Base-by-base conservation (phyloP, 805 yeast species). In the Wickerhamomyces bisporus region DNA sequence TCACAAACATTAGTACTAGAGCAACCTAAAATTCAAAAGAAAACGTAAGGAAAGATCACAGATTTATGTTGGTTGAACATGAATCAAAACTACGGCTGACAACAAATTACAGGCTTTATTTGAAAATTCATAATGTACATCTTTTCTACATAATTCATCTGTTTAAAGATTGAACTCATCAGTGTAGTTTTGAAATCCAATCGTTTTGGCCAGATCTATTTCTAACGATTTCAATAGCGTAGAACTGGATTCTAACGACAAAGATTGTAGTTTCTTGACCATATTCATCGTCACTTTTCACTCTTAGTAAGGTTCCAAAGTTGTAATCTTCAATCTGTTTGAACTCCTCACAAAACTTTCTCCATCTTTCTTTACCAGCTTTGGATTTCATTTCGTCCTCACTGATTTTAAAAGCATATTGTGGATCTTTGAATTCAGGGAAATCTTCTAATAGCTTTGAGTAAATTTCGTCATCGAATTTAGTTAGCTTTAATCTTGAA, bases 181-280 rank as follows among this genome's bases (percentile, higher is more conserved):
- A 13, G 25, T 19, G 8, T 12, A 19, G 16, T 19, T 30, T 65
- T 40, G 60, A 63, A 39, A 79, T 72, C 98, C 98, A 93, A 66
- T 93, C 96, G 66, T 93, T 93, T 54, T 85, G 72, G 26, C 95
- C 95, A 48, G 73, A 73, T 61, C 79, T 85, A 69, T 93, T 93
- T 74, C 98, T 83, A 43, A 86, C 87, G 47, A 93, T 83, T 70
- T 93, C 98, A 57, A 88, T 75, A 39, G 96, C 96, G 54, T 89
- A 85, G 60, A 93, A 93, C 66, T 93, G 98, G 58, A 91, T 77
- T 67, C 98, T 81, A 42, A 91, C 93, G 10, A 71, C 96, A 52
- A 93, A 91, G 37, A 88, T 84, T 32, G 98, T 86, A 41, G 82
- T 79, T 32, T 79, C 76, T 65, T 91, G 86, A 34, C 77, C 75